These are phyloP conservation scores for Talaromyces amestolkiae DNA, from an alignment of 2,329 filamentous ascomycete species.

Conservation along the genomic window DNA sequence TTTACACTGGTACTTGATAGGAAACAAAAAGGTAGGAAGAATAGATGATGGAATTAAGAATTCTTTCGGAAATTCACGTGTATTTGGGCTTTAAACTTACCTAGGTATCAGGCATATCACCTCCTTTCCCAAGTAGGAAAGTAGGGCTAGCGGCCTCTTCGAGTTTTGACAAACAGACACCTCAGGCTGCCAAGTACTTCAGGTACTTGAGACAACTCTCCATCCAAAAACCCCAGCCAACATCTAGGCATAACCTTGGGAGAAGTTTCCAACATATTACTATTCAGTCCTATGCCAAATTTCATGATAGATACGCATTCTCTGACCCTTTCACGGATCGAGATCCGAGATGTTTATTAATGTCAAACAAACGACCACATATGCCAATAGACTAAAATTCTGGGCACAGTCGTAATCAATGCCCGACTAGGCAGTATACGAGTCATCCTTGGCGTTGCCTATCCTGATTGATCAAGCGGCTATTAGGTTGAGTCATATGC, in stretches of 20 bases:
- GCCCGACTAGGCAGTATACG: not conserved
- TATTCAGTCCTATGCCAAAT: not conserved
- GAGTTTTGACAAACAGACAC: not conserved
- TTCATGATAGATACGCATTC: not conserved
- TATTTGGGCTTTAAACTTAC: not conserved
- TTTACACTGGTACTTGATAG: not conserved
- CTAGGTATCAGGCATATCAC: not conserved
- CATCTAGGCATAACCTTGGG: not conserved
- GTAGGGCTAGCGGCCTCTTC: not conserved
- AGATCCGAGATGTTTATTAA: constrained; percentile 1
- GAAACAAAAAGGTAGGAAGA: not conserved
- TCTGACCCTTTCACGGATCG: not conserved
- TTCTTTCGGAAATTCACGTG: not conserved
- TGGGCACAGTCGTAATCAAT: not conserved
- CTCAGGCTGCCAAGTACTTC: not conserved
- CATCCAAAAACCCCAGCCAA: not conserved
- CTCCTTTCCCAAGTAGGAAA: not conserved
- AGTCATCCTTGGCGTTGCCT: not conserved
- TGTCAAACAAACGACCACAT: not conserved
- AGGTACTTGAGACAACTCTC: not conserved
- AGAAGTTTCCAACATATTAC: not conserved
- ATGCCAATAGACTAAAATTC: not conserved
- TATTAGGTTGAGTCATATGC: not conserved
- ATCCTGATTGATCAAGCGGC: not conserved
- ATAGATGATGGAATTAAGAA: not conserved